Percentiles rank a stretch among this genome's conserved stretches.
phyloP scores from a whole-genome alignment of 2,329 filamentous ascomycete species.

The Talaromyces sp. region DNA sequence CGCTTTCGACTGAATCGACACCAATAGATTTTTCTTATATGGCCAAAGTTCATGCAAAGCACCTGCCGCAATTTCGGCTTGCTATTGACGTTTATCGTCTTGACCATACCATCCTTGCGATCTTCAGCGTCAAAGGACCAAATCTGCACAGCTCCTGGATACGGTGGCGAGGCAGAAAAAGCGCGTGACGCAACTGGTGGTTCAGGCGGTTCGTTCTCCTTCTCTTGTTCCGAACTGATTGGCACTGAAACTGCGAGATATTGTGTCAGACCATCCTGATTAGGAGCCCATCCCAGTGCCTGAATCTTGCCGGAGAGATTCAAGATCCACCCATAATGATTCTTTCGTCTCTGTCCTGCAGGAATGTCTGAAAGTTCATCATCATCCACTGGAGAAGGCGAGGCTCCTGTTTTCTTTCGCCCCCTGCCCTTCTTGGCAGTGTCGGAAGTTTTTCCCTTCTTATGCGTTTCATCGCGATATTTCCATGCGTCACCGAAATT shows the following conservation, averaged over 20 bases:
- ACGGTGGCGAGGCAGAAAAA: conserved; percentile 49
- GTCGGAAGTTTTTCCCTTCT: neutral
- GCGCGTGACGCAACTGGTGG: conserved; percentile 43
- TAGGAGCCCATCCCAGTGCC: conserved; percentile 49
- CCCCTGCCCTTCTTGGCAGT: conserved; percentile 19
- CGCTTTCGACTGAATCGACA: conserved; percentile 46
- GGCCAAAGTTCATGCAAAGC: conserved; percentile 58
- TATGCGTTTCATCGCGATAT: conserved; percentile 17
- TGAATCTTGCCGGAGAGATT: conserved; percentile 55
- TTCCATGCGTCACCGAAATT: conserved; percentile 47
- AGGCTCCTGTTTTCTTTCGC: conserved; percentile 12
- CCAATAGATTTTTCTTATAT: conserved; percentile 55
- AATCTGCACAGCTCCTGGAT: conserved; percentile 54
- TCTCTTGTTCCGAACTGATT: conserved; percentile 38
- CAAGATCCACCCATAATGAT: conserved; percentile 52
- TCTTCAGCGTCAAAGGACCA: conserved; percentile 52
- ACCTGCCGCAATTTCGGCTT: conserved; percentile 49
- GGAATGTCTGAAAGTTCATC: conserved; percentile 2
- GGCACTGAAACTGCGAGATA: conserved; percentile 53
- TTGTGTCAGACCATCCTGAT: conserved; percentile 46
- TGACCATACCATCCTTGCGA: conserved; percentile 29
- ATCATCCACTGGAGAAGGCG: neutral
- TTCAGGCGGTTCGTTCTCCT: conserved; percentile 26
- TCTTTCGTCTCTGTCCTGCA: conserved; percentile 23
- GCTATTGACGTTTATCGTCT: conserved; percentile 42